Percentiles rank a stretch among this genome's conserved stretches.
Conservation (phyloP, 345 rosid species). For the Gossypium anomalum region DNA sequence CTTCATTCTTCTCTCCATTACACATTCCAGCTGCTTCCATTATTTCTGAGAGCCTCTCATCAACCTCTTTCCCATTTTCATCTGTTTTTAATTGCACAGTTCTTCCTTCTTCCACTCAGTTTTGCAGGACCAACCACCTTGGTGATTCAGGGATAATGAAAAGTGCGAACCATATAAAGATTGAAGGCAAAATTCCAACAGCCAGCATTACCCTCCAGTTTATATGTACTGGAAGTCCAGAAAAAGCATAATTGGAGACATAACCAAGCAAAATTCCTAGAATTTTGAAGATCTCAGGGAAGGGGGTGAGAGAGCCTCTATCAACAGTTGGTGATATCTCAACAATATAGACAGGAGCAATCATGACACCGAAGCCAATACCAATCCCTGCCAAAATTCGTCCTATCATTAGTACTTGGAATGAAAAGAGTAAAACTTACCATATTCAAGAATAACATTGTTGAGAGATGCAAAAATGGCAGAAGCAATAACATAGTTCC, state of each 20-base stretch:
- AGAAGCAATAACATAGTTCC: constrained; percentile 63
- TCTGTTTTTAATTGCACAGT: constrained; percentile 62
- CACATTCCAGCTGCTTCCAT: constrained; percentile 52
- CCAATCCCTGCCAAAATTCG: constrained; percentile 74
- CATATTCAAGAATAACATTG: constrained; percentile 86
- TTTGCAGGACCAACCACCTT: constrained; percentile 80
- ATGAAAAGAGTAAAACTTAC: constrained; percentile 40
- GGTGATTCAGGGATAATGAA: constrained; percentile 90
- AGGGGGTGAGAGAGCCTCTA: constrained; percentile 75
- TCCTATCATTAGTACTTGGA: constrained; percentile 62
- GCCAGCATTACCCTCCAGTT: constrained; percentile 92
- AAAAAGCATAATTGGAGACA: constrained; percentile 81
- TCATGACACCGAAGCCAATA: constrained; percentile 88
- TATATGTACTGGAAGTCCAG: constrained; percentile 54
- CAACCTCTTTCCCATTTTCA: constrained; percentile 63
- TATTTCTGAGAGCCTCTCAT: constrained; percentile 76
- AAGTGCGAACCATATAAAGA: constrained; percentile 67
- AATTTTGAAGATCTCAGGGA: constrained; percentile 81
- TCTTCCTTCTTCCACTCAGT: constrained; percentile 67
- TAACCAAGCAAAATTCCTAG: constrained; percentile 82
- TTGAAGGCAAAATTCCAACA: constrained; percentile 73
- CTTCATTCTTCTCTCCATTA: constrained; percentile 29
- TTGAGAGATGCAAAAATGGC: constrained; percentile 84
- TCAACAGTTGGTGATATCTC: constrained; percentile 66
- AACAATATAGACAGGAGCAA: constrained; percentile 81